These are phyloP conservation scores for Litsea cubeba DNA, from an alignment of 164 flowering plant species.

Conservation along the genomic window DNA sequence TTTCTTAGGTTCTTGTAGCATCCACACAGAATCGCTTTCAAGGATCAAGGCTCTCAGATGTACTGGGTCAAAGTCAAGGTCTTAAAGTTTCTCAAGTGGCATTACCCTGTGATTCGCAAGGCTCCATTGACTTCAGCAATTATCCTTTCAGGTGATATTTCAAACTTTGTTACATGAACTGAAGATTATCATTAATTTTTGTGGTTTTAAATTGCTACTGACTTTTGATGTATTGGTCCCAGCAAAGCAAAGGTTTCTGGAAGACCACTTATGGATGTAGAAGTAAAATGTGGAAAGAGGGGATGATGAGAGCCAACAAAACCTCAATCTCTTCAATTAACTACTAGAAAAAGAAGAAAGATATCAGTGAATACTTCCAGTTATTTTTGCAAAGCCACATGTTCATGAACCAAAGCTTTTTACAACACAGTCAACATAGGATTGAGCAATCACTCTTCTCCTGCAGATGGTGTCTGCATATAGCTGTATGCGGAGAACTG, in stretches of 20 bases:
- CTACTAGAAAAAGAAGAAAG: not conserved
- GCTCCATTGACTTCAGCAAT: constrained; percentile 81
- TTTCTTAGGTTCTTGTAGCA: constrained; percentile 54
- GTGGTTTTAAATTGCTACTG: no score
- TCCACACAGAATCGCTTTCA: constrained; percentile 56
- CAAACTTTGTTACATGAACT: not conserved
- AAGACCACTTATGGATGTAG: not conserved
- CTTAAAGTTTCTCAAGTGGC: constrained; percentile 76
- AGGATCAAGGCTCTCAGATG: constrained; percentile 47
- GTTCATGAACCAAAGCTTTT: not conserved
- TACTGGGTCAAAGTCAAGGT: constrained; percentile 48
- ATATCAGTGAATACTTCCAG: not conserved
- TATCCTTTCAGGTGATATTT: constrained; percentile 76
- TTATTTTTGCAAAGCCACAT: not conserved
- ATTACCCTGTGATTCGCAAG: constrained; percentile 85
- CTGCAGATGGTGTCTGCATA: not conserved
- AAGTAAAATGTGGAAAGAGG: not conserved
- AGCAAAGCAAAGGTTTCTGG: not conserved
- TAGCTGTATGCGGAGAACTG: not conserved
- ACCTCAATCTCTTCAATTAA: not conserved
- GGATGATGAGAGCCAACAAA: not conserved
- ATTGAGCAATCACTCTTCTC: not conserved
- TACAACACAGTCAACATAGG: not conserved
- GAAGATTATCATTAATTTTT: not conserved
- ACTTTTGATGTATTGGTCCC: not conserved